A percentile compares a stretch with the other conserved stretches of the same genome.
Evolutionary conservation across 192 early-diverging fungal genomes (phyloP).

Genomic region (Spizellomyces punctatus): DNA sequence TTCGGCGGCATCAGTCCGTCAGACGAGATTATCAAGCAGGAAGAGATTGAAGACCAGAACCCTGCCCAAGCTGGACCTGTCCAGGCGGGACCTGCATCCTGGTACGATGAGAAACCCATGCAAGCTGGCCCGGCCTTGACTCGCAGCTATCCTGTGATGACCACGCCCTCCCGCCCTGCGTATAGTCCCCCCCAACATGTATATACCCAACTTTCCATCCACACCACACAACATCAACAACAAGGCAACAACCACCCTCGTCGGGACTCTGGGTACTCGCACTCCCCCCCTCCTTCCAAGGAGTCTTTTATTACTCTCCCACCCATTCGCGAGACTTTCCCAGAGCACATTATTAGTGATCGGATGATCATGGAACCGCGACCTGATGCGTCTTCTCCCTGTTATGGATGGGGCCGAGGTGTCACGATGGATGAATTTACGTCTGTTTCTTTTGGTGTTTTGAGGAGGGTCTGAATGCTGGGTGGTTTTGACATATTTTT

Average conservation of each 20-base stretch:
- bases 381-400: too few species aligned
- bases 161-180: background rate
- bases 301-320: background rate
- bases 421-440: too few species aligned
- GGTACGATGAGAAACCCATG: too few species aligned
- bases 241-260: conserved; percentile 9
- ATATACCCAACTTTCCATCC: background rate
- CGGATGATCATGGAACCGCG: too few species aligned
- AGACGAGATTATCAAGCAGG: background rate
- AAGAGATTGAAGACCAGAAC: background rate
- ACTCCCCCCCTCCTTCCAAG: background rate
- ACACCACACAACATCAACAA: background rate
- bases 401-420: too few species aligned
- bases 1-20: background rate
- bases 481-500: too few species aligned
- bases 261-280: conserved; percentile 18
- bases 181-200: background rate
- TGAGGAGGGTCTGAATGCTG: too few species aligned
- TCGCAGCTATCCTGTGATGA: background rate
- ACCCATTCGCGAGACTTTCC: background rate
- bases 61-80: background rate
- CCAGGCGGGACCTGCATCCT: too few species aligned
- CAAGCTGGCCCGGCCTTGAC: too few species aligned
- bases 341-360: too few species aligned
- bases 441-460: too few species aligned